Conservation (phyloP, 2,329 filamentous ascomycete genomes). For the Fusarium sp. region DNA sequence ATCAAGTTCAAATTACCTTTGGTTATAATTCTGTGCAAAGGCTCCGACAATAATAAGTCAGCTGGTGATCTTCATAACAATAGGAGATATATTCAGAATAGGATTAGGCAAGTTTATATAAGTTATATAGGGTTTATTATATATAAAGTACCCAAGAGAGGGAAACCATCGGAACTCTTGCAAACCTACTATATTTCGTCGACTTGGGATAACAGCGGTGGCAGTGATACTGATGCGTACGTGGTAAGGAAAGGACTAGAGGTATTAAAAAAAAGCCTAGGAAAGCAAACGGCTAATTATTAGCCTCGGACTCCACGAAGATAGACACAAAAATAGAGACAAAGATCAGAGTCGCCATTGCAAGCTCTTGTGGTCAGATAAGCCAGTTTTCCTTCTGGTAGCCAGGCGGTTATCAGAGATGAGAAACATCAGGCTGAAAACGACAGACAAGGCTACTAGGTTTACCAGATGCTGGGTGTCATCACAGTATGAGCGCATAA, state of each 20-base stretch:
- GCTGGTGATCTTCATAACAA: too few relatives aligned
- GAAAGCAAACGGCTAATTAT: constrained; percentile 18
- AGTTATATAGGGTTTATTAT: too few relatives aligned
- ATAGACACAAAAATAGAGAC: background rate
- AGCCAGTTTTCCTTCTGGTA: constrained; percentile 47
- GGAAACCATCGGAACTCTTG: too few relatives aligned
- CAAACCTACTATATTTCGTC: too few relatives aligned
- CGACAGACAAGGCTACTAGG: constrained; percentile 53
- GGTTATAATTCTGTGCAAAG: background rate
- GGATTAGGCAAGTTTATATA: too few relatives aligned
- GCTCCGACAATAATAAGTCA: background rate
- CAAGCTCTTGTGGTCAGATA: constrained; percentile 39
- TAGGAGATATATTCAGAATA: too few relatives aligned
- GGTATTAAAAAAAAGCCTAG: constrained; percentile 1
- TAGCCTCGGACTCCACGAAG: constrained; percentile 24
- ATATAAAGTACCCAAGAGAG: too few relatives aligned
- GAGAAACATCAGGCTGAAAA: constrained; percentile 38
- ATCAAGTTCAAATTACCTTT: background rate
- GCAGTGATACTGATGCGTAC: too few relatives aligned
- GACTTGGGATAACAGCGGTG: too few relatives aligned
- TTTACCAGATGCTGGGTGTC: constrained; percentile 60
- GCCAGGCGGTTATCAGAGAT: constrained; percentile 46
- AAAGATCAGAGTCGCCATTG: constrained; percentile 1
- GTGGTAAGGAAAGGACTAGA: too few relatives aligned
- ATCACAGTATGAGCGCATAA: constrained; percentile 45